These are phyloP conservation scores for Diaporthe amygdali DNA, from an alignment of 2,329 filamentous ascomycete genomes.

Conservation along the genomic window DNA sequence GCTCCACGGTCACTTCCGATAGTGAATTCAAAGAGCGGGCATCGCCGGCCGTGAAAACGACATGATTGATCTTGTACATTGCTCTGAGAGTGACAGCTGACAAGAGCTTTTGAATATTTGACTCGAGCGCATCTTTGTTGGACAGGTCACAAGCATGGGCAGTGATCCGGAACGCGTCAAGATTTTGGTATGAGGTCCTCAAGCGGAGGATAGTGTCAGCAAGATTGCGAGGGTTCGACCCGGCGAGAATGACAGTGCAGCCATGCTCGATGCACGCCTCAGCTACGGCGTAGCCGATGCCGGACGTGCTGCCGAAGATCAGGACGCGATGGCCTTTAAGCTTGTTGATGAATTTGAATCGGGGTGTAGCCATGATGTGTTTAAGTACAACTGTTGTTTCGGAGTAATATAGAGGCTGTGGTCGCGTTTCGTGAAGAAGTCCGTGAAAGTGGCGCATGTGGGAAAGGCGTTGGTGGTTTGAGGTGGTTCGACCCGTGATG, in stretches of 20 bases:
- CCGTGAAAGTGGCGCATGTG: background rate
- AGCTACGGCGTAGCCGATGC: slow-evolving; percentile 57
- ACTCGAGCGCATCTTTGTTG: background rate
- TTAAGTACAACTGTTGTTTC: background rate
- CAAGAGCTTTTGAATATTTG: slow-evolving; percentile 41
- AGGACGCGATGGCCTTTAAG: slow-evolving; percentile 50
- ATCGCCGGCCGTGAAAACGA: slow-evolving; percentile 57
- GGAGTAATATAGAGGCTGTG: too few relatives aligned
- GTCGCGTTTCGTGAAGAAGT: background rate
- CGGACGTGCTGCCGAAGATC: slow-evolving; percentile 56
- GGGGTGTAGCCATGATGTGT: background rate
- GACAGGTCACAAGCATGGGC: background rate
- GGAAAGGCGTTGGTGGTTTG: background rate
- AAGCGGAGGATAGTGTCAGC: slow-evolving; percentile 37
- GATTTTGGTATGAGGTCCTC: background rate
- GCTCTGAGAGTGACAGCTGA: slow-evolving; percentile 27
- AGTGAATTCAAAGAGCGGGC: background rate
- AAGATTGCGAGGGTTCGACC: slow-evolving; percentile 42
- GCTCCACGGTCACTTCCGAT: background rate
- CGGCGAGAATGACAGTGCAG: slow-evolving; percentile 52
- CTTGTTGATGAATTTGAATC: slow-evolving; percentile 35
- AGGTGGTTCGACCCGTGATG: too few relatives aligned
- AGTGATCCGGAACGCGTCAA: background rate
- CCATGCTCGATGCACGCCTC: slow-evolving; percentile 55
- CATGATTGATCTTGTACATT: slow-evolving; percentile 49